Evolutionary conservation across 257 asterid genomes (phyloP).

Genomic region (Solanum ahanhuiri): DNA sequence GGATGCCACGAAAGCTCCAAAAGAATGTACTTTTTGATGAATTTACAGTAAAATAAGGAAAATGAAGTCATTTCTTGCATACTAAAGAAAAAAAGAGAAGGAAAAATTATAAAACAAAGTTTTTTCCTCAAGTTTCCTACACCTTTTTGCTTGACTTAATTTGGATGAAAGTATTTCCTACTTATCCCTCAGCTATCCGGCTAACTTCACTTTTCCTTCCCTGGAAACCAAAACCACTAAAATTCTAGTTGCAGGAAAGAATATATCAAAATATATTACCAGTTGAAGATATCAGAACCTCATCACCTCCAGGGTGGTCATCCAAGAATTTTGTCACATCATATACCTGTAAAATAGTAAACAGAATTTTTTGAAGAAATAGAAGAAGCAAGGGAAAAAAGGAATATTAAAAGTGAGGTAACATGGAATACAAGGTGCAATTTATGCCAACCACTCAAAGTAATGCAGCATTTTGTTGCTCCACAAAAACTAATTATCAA

Average conservation of each 20-base stretch:
- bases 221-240: background rate
- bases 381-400: background rate
- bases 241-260: background rate
- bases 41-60: background rate
- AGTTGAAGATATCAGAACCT: slow-evolving; percentile 69
- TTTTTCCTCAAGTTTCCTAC: background rate
- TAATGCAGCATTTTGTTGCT: background rate
- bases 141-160: background rate
- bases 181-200: background rate
- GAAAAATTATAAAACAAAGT: background rate
- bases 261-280: slow-evolving; percentile 23
- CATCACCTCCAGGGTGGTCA: slow-evolving; percentile 97
- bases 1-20: background rate
- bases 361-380: background rate
- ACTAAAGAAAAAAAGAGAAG: background rate
- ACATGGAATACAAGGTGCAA: background rate
- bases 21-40: background rate
- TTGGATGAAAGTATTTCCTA: background rate
- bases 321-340: slow-evolving; percentile 82
- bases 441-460: background rate
- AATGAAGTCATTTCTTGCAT: background rate
- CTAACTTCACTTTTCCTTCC: background rate
- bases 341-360: slow-evolving; percentile 40
- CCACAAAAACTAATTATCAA: background rate
- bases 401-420: background rate